phyloP scores from a whole-genome alignment of 2,329 filamentous ascomycete genomes.

The Canariomyces notabilis region DNA sequence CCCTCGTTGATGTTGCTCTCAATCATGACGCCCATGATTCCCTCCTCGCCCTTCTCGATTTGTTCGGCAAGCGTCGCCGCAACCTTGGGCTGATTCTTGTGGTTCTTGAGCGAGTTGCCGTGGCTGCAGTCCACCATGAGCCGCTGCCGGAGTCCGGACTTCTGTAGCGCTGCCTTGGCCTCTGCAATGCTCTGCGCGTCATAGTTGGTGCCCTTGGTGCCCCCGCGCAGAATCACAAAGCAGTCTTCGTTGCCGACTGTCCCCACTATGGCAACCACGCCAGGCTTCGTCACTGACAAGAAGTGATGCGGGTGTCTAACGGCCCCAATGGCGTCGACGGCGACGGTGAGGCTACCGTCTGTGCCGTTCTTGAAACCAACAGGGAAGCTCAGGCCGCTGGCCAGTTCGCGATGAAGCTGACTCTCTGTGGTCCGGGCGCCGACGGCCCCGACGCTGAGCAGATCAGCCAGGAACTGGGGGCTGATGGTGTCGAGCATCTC shows the following conservation, averaged over 20 bases:
- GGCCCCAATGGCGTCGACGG: conserved; percentile 91
- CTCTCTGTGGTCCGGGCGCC: conserved; percentile 96
- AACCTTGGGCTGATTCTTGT: conserved; percentile 96
- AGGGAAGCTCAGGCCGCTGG: conserved; percentile 90
- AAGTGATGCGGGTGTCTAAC: conserved; percentile 93
- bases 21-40: conserved; percentile 97
- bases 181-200: conserved; percentile 78
- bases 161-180: conserved; percentile 71
- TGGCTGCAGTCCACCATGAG: conserved; percentile 99
- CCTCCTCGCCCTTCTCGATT: conserved; percentile 75
- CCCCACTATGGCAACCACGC: conserved; percentile 88
- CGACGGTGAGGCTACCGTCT: conserved; percentile 81
- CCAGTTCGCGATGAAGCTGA: conserved; percentile 90
- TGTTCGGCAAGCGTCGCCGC: conserved; percentile 77
- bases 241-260: conserved; percentile 95
- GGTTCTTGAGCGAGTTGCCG: conserved; percentile 92
- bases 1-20: conserved; percentile 96
- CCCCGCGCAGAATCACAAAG: conserved; percentile 91
- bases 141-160: conserved; percentile 67
- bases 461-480: conserved; percentile 90
- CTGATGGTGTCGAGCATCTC: conserved; percentile 99
- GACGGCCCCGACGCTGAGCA: conserved; percentile 86
- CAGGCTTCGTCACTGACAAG: conserved; percentile 93
- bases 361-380: conserved; percentile 99
- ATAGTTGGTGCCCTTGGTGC: conserved; percentile 91